Conservation (phyloP, 2,329 filamentous ascomycete species). For the Diplodia scrobiculata region DNA sequence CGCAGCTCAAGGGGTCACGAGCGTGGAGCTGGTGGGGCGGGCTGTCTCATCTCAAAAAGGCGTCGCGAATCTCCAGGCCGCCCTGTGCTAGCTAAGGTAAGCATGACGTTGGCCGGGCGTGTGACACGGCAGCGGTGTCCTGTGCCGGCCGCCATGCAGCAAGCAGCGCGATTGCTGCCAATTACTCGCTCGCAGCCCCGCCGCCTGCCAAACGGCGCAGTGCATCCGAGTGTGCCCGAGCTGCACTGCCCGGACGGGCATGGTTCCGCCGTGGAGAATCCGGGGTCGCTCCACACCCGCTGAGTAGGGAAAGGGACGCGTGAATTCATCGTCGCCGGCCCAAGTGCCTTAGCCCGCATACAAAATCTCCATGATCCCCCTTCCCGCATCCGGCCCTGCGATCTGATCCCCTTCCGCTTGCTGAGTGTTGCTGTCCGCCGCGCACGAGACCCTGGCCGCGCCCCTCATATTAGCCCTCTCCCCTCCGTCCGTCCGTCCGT, state of each 20-base stretch:
- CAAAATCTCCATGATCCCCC: conserved; percentile 29
- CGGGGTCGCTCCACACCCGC: conserved; percentile 26
- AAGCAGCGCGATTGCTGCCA: neutral
- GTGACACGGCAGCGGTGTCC: conserved; percentile 18
- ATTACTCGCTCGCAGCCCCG: conserved; percentile 17
- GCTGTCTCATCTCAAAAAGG: conserved; percentile 18
- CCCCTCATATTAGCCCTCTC: conserved; percentile 1
- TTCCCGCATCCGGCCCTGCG: conserved; percentile 27
- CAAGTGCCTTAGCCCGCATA: conserved; percentile 19
- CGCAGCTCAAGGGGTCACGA: conserved; percentile 23
- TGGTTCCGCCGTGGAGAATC: conserved; percentile 26
- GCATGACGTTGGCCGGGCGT: conserved; percentile 26
- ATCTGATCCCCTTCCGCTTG: conserved; percentile 14
- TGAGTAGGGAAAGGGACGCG: conserved; percentile 23
- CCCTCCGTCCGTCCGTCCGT: neutral
- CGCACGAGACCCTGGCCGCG: conserved; percentile 16
- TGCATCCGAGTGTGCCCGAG: conserved; percentile 24
- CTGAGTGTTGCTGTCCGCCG: neutral
- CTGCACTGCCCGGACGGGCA: conserved; percentile 10
- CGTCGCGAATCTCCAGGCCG: conserved; percentile 17
- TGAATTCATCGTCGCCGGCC: conserved; percentile 16
- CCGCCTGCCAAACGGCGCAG: conserved; percentile 24
- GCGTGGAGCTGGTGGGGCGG: conserved; percentile 24
- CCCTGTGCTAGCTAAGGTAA: neutral
- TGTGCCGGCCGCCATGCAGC: neutral